Percentiles rank a stretch among this genome's conserved stretches.
These are phyloP conservation scores for Arthroderma sp. DNA, from an alignment of 2,329 filamentous ascomycete genomes.

Conservation along the genomic window DNA sequence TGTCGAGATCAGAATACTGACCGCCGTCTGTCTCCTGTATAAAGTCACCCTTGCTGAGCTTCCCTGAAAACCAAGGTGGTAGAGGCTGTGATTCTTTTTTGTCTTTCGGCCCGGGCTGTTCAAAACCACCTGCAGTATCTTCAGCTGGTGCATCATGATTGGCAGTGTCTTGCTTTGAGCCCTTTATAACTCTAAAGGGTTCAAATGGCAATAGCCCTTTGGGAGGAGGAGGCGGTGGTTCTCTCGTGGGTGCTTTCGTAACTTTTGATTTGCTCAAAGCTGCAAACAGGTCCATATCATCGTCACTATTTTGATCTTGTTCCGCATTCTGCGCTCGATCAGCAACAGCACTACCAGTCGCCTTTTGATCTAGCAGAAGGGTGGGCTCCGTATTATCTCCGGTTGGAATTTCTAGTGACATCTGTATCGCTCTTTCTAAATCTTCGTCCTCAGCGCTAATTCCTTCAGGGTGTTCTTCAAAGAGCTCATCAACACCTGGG, in stretches of 20 bases:
- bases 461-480: slow-evolving; percentile 36
- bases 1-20: slow-evolving; percentile 6
- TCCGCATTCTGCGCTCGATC: background rate
- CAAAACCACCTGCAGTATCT: slow-evolving; percentile 51
- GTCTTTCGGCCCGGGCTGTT: slow-evolving; percentile 31
- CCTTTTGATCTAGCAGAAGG: slow-evolving; percentile 14
- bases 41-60: slow-evolving; percentile 20
- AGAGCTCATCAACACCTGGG: slow-evolving; percentile 42
- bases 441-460: slow-evolving; percentile 52
- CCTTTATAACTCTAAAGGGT: slow-evolving; percentile 40
- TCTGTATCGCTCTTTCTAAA: slow-evolving; percentile 64
- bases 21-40: slow-evolving; percentile 20
- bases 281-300: slow-evolving; percentile 63
- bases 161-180: slow-evolving; percentile 28
- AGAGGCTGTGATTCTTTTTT: slow-evolving; percentile 23
- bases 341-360: background rate
- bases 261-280: slow-evolving; percentile 60
- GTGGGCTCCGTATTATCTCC: slow-evolving; percentile 26
- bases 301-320: slow-evolving; percentile 36
- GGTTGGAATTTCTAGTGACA: slow-evolving; percentile 52
- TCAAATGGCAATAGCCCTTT: slow-evolving; percentile 59
- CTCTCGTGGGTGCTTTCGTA: slow-evolving; percentile 38
- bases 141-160: slow-evolving; percentile 39
- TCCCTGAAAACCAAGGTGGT: slow-evolving; percentile 35
- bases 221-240: slow-evolving; percentile 57